Base-by-base conservation (phyloP, 768 basidiomycete species). In the Phylloporus rhodoxanthus region DNA sequence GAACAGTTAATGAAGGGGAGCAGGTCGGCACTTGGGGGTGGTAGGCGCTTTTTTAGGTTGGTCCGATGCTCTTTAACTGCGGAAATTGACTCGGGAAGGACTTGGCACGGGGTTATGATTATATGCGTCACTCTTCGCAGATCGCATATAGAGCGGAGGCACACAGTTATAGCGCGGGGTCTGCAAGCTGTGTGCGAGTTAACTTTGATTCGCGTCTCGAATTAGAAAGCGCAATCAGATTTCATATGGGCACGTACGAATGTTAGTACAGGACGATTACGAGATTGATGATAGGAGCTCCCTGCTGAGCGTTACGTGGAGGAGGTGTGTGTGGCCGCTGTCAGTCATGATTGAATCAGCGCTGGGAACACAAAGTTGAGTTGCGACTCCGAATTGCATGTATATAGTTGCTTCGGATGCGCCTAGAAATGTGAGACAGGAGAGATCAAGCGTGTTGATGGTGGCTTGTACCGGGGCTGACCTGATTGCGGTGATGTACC, bases 1-100 rank as follows among this genome's bases (percentile, higher is more conserved):
- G 56, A 58, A 56, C 13, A 1, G 8, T 60, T 54, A 54, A 64
- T 64, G 51, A 65, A 63, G 63, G 63, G 50, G 54, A 7, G 20
- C 25, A 26, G 29, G 26, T 39, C 36, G n/a, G n/a, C 9, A 13
- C 19, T 41, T 14, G 37, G 46, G 40, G 33, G 44, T 49, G 45
- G 28, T 10, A 11, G 21, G 21, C 33, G 25, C 30, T 40, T 45
- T 46, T 53, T 40, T 48, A 45, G 48, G 34, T 49, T 20, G 42
- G 38, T 11, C 33, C 25, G 23, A 29, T 46, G n/a, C 15, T 51
- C 48, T 49, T 46, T 53, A 53, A 64, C 62, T 62, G 54, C 57
- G 61, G 61, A 56, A 51, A 62, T 57, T 59, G 51, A 28, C 42
- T 51, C 36, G 54, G n/a, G 53, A 39, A 53, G 40, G 2, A 23